Conservation (phyloP, 805 yeast genomes). For the Ogataea populi-albae region DNA sequence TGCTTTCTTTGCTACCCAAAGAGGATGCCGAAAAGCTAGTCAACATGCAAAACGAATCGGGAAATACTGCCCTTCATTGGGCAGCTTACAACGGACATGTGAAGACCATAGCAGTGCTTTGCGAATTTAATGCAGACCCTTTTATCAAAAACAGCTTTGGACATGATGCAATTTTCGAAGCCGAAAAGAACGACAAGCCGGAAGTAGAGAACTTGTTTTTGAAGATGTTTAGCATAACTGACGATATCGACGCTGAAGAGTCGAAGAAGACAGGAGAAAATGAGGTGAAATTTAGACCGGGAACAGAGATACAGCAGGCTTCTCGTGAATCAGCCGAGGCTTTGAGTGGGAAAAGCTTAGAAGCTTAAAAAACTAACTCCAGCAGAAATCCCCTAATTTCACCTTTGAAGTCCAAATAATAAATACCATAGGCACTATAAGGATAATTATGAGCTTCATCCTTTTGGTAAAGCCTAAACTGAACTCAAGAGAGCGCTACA, state of each 20-base stretch:
- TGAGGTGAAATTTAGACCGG: slow-evolving; percentile 41
- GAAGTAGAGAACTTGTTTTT: slow-evolving; percentile 78
- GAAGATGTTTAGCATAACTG: slow-evolving; percentile 67
- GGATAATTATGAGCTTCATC: too few relatives aligned
- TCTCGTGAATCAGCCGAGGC: too few relatives aligned
- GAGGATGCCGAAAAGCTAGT: slow-evolving; percentile 46
- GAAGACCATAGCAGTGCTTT: slow-evolving; percentile 61
- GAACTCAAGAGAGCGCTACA: too few relatives aligned
- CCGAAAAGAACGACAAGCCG: slow-evolving; percentile 73
- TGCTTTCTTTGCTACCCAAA: slow-evolving; percentile 48
- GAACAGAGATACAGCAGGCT: slow-evolving; percentile 48
- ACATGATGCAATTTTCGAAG: slow-evolving; percentile 86
- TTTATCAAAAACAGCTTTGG: slow-evolving; percentile 68
- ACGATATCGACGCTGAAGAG: slow-evolving; percentile 43
- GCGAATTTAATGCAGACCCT: slow-evolving; percentile 81
- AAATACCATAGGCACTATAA: too few relatives aligned
- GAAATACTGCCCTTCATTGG: slow-evolving; percentile 97
- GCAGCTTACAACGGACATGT: slow-evolving; percentile 87
- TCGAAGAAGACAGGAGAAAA: slow-evolving; percentile 32
- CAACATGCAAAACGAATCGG: slow-evolving; percentile 64
- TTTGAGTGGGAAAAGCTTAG: too few relatives aligned
- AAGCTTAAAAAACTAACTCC: too few relatives aligned
- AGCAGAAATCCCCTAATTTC: too few relatives aligned
- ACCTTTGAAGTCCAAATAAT: too few relatives aligned
- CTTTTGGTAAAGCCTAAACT: too few relatives aligned